Evolutionary conservation across 495 filamentous ascomycete genomes (phyloP).

Genomic region (Chaetomium cochliodes): DNA sequence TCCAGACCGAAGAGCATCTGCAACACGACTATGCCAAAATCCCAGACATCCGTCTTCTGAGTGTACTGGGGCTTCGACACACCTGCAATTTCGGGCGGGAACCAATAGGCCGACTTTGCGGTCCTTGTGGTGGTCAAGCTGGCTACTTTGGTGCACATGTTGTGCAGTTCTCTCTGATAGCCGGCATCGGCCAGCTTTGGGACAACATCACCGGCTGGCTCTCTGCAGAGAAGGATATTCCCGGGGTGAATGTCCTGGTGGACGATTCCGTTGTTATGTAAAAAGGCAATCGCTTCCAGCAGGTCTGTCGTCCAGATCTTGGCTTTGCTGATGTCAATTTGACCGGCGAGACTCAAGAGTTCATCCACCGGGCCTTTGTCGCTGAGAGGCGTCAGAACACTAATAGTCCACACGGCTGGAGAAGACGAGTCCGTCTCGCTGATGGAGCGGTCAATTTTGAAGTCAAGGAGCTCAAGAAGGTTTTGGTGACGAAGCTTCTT

Average conservation of each 20-base stretch:
- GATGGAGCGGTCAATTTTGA: slow-evolving; percentile 62
- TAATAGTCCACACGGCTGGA: slow-evolving; percentile 67
- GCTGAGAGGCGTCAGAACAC: slow-evolving; percentile 71
- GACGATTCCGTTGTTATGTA: slow-evolving; percentile 76
- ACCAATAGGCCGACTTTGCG: slow-evolving; percentile 77
- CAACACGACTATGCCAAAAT: slow-evolving; percentile 81
- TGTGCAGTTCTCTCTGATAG: slow-evolving; percentile 62
- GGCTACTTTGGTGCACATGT: slow-evolving; percentile 51
- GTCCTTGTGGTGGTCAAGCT: slow-evolving; percentile 50
- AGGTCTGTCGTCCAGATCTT: slow-evolving; percentile 85
- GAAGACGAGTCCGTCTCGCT: slow-evolving; percentile 40
- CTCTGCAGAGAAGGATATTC: slow-evolving; percentile 69
- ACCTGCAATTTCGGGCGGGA: slow-evolving; percentile 73
- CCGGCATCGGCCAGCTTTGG: slow-evolving; percentile 69
- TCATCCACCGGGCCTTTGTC: slow-evolving; percentile 82
- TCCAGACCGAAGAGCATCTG: slow-evolving; percentile 93
- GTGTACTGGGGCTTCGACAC: slow-evolving; percentile 57
- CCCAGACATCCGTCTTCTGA: slow-evolving; percentile 91
- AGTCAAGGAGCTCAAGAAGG: slow-evolving; percentile 73
- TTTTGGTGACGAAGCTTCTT: slow-evolving; percentile 75
- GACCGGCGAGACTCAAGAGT: slow-evolving; percentile 71
- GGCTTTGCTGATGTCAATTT: slow-evolving; percentile 67
- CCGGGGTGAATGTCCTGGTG: slow-evolving; percentile 75
- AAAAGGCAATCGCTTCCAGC: slow-evolving; percentile 83
- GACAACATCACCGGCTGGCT: slow-evolving; percentile 56